Conservation (phyloP, 768 basidiomycete species). For the Phanerochaete carnosa region DNA sequence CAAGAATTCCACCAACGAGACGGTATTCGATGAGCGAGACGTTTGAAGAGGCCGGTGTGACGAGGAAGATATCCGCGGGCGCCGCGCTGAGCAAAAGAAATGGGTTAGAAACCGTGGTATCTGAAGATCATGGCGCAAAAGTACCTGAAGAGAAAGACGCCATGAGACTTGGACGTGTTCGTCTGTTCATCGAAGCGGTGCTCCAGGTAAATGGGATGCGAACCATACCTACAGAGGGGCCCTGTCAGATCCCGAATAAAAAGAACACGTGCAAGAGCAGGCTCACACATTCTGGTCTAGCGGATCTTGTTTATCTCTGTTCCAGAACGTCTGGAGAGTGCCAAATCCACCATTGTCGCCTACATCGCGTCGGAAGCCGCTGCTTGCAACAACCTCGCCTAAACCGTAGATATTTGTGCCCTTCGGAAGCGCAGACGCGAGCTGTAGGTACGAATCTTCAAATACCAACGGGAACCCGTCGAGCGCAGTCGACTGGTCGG, state of each 20-base stretch:
- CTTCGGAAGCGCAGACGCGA: constrained; percentile 63
- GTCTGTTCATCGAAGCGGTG: constrained; percentile 59
- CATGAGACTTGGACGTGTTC: constrained; percentile 58
- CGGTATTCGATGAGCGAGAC: constrained; percentile 70
- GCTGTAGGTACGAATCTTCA: constrained; percentile 77
- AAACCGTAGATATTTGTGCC: constrained; percentile 76
- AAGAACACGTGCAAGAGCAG: neutral
- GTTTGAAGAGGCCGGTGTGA: constrained; percentile 51
- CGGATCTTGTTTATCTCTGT: constrained; percentile 57
- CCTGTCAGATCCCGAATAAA: neutral
- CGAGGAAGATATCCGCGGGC: constrained; percentile 68
- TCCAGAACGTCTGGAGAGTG: constrained; percentile 68
- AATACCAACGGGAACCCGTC: constrained; percentile 70
- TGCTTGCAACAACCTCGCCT: constrained; percentile 68
- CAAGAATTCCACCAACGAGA: constrained; percentile 68
- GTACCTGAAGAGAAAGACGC: constrained; percentile 58
- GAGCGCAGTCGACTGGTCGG: constrained; percentile 52
- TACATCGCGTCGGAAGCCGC: constrained; percentile 64
- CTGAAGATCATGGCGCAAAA: constrained; percentile 26
- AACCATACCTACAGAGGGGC: constrained; percentile 52
- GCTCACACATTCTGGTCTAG: constrained; percentile 64
- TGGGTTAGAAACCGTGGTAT: neutral
- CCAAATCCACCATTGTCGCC: constrained; percentile 45
- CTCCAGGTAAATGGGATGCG: constrained; percentile 70
- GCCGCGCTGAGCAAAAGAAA: constrained; percentile 41